phyloP scores from a whole-genome alignment of 805 yeast species.

The Komagataella phaffii region DNA sequence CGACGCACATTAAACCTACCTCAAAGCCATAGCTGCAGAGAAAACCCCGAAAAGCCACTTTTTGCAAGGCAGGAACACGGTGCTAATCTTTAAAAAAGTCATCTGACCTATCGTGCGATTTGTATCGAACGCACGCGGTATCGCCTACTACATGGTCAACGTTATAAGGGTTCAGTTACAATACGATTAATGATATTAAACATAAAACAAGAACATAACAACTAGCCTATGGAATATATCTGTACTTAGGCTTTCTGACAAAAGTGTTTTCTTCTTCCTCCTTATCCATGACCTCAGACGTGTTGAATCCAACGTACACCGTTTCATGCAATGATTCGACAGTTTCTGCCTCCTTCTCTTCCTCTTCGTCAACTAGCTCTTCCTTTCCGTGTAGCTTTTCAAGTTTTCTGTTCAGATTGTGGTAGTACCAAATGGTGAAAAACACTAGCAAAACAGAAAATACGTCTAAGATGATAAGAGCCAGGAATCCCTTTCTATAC shows the following conservation, averaged over 20 bases:
- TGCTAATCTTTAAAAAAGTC: too few relatives aligned
- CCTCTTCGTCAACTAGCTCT: background rate
- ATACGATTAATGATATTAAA: too few relatives aligned
- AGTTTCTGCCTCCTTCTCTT: background rate
- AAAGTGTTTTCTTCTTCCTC: background rate
- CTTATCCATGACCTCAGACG: background rate
- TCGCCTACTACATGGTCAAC: background rate
- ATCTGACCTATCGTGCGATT: too few relatives aligned
- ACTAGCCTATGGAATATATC: background rate
- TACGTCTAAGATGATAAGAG: slow-evolving; percentile 2
- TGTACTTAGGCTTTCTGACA: background rate
- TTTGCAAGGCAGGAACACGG: too few relatives aligned
- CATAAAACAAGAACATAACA: background rate
- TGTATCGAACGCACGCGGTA: too few relatives aligned
- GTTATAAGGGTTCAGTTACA: background rate
- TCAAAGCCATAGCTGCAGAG: too few relatives aligned
- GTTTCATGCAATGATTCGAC: background rate
- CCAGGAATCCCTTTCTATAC: slow-evolving; percentile 6
- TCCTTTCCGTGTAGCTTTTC: background rate
- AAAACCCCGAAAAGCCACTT: too few relatives aligned
- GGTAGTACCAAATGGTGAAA: background rate
- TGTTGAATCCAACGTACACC: background rate
- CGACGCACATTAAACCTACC: too few relatives aligned
- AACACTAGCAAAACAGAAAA: background rate
- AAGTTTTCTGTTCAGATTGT: background rate